Evolutionary conservation across 257 asterid genomes (phyloP).

Genomic region (Solanum rostratum): DNA sequence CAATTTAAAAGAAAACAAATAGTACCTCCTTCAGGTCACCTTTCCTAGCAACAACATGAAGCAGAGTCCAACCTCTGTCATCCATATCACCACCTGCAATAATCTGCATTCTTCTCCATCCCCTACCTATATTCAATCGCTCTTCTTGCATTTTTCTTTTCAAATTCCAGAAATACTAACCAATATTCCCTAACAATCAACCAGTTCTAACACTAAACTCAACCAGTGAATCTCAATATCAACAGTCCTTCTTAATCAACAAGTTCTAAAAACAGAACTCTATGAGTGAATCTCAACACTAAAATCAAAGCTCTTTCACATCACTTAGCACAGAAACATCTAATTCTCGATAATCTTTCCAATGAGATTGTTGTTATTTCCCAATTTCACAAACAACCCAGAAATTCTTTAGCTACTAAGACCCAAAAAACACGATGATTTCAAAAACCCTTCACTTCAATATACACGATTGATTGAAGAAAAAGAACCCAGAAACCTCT

Average conservation of each 20-base stretch:
- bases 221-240: background rate
- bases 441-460: background rate
- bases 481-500: background rate
- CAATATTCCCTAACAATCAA: background rate
- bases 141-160: slow-evolving; percentile 30
- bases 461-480: slow-evolving; percentile 14
- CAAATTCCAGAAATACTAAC: background rate
- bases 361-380: background rate
- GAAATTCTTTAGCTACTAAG: background rate
- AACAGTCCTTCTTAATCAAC: background rate
- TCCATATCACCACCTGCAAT: slow-evolving; percentile 44
- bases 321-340: background rate
- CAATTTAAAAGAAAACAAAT: background rate
- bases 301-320: background rate
- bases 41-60: slow-evolving; percentile 64
- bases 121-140: slow-evolving; percentile 30
- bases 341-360: background rate
- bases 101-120: slow-evolving; percentile 27
- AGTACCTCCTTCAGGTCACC: slow-evolving; percentile 81
- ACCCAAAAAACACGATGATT: background rate
- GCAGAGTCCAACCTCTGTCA: slow-evolving; percentile 92
- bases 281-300: background rate
- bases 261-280: background rate
- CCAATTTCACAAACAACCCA: background rate
- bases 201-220: background rate